A percentile compares a stretch with the other conserved stretches of the same genome.
phyloP scores from a whole-genome alignment of 495 filamentous ascomycete species.

The Copromyces sp. region DNA sequence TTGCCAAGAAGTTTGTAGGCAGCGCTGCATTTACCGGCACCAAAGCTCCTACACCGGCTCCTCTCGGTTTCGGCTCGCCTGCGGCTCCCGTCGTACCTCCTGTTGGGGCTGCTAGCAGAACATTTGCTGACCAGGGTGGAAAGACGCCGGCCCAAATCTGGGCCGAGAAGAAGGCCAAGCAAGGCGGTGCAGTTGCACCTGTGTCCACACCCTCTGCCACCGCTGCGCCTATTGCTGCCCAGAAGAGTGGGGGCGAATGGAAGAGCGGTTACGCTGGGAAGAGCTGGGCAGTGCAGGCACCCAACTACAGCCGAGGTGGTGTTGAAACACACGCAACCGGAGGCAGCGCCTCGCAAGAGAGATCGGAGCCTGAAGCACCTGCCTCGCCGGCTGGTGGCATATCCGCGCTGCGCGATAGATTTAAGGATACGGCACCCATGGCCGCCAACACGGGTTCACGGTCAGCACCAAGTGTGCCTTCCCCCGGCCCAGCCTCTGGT shows the following conservation, averaged over 20 bases:
- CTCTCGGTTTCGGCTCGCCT: conserved; percentile 44
- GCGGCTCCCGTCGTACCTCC: conserved; percentile 41
- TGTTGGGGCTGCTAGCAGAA: conserved; percentile 73
- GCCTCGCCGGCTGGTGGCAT: conserved; percentile 48
- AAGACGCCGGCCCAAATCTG: conserved; percentile 96
- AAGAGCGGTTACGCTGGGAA: conserved; percentile 85
- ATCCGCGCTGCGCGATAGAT: conserved; percentile 62
- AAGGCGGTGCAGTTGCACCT: conserved; percentile 46
- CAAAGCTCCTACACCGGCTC: conserved; percentile 71
- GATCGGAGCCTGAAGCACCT: conserved; percentile 28
- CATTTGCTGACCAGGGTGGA: conserved; percentile 87
- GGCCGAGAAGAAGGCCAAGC: conserved; percentile 89
- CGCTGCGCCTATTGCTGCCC: conserved; percentile 47
- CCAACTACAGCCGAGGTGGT: conserved; percentile 55
- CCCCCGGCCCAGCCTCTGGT: conserved; percentile 11
- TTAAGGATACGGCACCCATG: conserved; percentile 60
- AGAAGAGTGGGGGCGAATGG: conserved; percentile 70
- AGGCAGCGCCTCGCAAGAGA: conserved; percentile 36
- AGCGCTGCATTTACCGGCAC: conserved; percentile 70
- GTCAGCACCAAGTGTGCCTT: conserved; percentile 27
- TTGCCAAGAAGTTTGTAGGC: conserved; percentile 75
- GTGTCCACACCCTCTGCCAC: conserved; percentile 27
- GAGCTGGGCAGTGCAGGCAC: conserved; percentile 76
- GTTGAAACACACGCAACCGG: conserved; percentile 50
- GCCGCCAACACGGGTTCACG: conserved; percentile 36